Percentiles rank a stretch among this genome's conserved stretches.
phyloP scores from a whole-genome alignment of 1,139 yeast genomes.

The Geotrichum aggregatum region DNA sequence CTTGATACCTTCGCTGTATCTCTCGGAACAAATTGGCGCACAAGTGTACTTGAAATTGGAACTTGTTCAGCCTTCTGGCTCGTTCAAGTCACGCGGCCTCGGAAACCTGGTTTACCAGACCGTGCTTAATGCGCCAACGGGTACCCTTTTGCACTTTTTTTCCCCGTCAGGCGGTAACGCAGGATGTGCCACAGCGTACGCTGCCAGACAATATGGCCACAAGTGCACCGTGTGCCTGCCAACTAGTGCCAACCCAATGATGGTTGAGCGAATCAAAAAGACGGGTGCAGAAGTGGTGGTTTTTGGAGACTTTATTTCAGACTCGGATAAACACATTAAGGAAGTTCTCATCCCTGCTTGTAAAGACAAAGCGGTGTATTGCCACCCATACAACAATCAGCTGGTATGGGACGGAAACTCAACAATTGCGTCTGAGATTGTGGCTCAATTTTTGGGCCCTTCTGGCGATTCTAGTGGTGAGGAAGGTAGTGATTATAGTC shows the following conservation, averaged over 20 bases:
- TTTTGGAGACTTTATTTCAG: constrained; percentile 57
- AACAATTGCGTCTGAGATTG: constrained; percentile 54
- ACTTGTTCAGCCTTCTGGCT: constrained; percentile 64
- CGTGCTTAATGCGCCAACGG: constrained; percentile 23
- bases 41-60: constrained; percentile 58
- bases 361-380: constrained; percentile 45
- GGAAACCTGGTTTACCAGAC: constrained; percentile 38
- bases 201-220: constrained; percentile 42
- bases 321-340: constrained; percentile 54
- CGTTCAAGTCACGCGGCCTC: constrained; percentile 54
- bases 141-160: constrained; percentile 46
- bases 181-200: constrained; percentile 68
- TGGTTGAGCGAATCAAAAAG: constrained; percentile 43
- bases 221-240: constrained; percentile 71
- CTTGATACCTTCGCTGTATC: constrained; percentile 32
- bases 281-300: constrained; percentile 57
- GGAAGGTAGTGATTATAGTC: background rate
- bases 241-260: constrained; percentile 42
- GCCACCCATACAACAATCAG: constrained; percentile 66
- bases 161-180: constrained; percentile 82
- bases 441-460: constrained; percentile 39
- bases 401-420: constrained; percentile 71
- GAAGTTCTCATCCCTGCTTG: constrained; percentile 38
- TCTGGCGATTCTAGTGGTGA: background rate
- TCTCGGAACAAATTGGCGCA: constrained; percentile 32